These are phyloP conservation scores for Debaryomyces maramus DNA, from an alignment of 805 yeast species.

Conservation along the genomic window DNA sequence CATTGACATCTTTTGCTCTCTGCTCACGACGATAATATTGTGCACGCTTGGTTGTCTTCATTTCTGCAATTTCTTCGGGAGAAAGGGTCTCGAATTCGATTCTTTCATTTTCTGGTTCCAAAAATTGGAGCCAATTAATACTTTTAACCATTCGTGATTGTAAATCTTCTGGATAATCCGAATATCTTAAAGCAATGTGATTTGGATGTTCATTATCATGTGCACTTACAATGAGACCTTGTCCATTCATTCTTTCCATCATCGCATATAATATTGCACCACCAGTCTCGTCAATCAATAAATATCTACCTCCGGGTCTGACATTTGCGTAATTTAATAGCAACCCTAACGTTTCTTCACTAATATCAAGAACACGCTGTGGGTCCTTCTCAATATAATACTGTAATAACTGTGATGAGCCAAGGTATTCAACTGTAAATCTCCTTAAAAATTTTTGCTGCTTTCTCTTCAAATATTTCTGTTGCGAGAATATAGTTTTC, in stretches of 20 bases:
- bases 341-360: conserved; percentile 80
- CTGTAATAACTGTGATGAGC: conserved; percentile 68
- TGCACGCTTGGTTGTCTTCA: conserved; percentile 60
- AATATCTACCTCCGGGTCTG: conserved; percentile 84
- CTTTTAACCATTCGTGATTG: conserved; percentile 60
- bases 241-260: conserved; percentile 88
- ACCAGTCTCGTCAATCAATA: conserved; percentile 92
- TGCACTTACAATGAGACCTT: conserved; percentile 62
- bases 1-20: conserved; percentile 52
- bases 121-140: conserved; percentile 74
- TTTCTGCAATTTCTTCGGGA: conserved; percentile 51
- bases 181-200: conserved; percentile 63
- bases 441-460: conserved; percentile 86
- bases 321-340: conserved; percentile 77
- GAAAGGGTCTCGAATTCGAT: conserved; percentile 48
- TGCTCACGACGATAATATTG: conserved; percentile 67
- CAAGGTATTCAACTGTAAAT: conserved; percentile 77
- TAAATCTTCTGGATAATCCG: conserved; percentile 59
- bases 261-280: conserved; percentile 84
- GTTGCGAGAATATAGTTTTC: conserved; percentile 88
- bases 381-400: conserved; percentile 79
- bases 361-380: conserved; percentile 70
- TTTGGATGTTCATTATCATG: conserved; percentile 96
- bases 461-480: conserved; percentile 86
- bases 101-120: conserved; percentile 68